A percentile compares a stretch with the other conserved stretches of the same genome.
These are phyloP conservation scores for Saccharomyces eubayanus DNA, from an alignment of 805 yeast species.

Conservation along the genomic window DNA sequence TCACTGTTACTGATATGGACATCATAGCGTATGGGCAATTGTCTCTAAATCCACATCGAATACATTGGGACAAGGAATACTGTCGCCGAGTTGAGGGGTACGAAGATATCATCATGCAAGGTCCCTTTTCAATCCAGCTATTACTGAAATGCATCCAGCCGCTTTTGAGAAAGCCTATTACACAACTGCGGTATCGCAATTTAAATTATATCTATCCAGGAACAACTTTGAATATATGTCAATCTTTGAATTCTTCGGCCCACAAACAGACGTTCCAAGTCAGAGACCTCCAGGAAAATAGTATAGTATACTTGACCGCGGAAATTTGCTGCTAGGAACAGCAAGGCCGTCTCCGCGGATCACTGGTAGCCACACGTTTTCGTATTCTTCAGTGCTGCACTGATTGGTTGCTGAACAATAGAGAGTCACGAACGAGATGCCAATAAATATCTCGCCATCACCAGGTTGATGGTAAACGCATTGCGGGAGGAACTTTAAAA, in stretches of 20 bases:
- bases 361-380: background rate
- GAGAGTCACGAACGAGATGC: background rate
- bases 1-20: conserved; percentile 34
- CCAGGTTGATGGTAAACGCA: background rate
- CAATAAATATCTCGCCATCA: background rate
- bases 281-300: background rate
- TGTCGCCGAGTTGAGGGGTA: conserved; percentile 49
- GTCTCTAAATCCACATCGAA: conserved; percentile 74
- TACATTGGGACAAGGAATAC: conserved; percentile 63
- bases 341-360: no score
- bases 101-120: conserved; percentile 61
- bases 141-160: conserved; percentile 44
- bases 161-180: conserved; percentile 15
- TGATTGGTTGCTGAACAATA: background rate
- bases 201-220: conserved; percentile 36
- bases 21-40: conserved; percentile 59
- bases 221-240: conserved; percentile 21
- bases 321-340: background rate
- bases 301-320: background rate
- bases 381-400: background rate
- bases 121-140: conserved; percentile 66
- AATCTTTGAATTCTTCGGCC: background rate
- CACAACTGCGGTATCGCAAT: conserved; percentile 37
- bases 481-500: background rate
- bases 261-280: background rate